Evolutionary conservation across 371 early-diverging fungal genomes (phyloP), one percentile per base, ranked within the genome.

Genomic region (Cokeromyces recurvatus): DNA sequence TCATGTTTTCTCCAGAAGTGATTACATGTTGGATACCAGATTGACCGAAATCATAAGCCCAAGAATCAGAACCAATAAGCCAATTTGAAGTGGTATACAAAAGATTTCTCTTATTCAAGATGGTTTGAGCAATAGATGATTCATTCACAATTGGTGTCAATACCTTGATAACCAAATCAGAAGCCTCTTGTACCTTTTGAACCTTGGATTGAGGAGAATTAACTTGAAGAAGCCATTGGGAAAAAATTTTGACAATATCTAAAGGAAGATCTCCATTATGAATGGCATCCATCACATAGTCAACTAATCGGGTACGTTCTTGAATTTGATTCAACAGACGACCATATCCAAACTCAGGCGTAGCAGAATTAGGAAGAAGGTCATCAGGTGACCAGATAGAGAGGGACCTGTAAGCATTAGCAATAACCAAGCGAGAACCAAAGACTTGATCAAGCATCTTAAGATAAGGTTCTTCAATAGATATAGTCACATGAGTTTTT

Each of bases 21-120:
- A 94, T 78, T 22, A 92, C 85, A 48, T 90, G 90, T 65, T 94
- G 94, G 23, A 94, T 84, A 36, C 92, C 94, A 48, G 85, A 85
- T 70, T 78, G 74, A 43, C 89, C 90, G 38, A 93, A 62, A 64
- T 93, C 94, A 62, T 82, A 82, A 15, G 89, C 78, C 83, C 91
- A 87, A 6, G 69, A 55, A 59, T 93, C 94, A 7, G 87, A 87
- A 15, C 90, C 92, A 25, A 93, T 60, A 39, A 93, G 56, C 94
- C 94, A 93, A 64, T 82, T 79, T 10, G 91, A 83, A 55, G 75
- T 74, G 43, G 56, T 60, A 49, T 77, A 52, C n/a, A n/a, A n/a
- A n/a, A n/a, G n/a, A n/a, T n/a, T n/a, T n/a, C n/a, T 58, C 32
- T 64, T 59, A n/a, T 68, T 51, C 37, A 68, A 35, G 35, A 78